Conservation (phyloP, 177 flowering plant genomes). For the Vitis hybrid region DNA sequence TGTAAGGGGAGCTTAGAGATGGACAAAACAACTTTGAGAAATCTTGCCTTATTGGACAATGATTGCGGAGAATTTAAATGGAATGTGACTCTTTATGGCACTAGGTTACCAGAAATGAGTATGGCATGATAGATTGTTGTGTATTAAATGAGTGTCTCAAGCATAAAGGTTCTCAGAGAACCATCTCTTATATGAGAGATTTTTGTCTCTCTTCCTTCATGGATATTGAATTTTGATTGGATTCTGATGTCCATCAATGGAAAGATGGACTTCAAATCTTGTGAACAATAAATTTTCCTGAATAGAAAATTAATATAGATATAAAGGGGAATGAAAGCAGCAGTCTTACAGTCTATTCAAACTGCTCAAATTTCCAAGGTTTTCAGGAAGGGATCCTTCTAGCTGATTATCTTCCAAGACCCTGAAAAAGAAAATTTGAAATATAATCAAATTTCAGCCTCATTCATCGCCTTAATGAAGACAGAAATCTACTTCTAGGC, state of each 20-base stretch:
- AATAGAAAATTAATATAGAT: neutral
- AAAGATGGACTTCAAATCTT: neutral
- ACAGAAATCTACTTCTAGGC: slow-evolving; percentile 16
- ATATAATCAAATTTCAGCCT: neutral
- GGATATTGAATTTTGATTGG: no score
- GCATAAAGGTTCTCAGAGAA: no score
- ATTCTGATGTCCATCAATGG: neutral
- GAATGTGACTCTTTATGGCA: no score
- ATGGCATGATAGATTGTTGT: no score
- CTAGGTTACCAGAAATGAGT: no score
- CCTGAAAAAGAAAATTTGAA: slow-evolving; percentile 32
- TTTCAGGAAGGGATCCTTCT: slow-evolving; percentile 56
- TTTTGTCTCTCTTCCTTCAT: no score
- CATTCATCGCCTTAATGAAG: neutral
- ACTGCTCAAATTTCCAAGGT: slow-evolving; percentile 52
- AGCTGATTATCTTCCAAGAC: slow-evolving; percentile 59
- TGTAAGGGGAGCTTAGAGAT: no score
- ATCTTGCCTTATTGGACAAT: no score
- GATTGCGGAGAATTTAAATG: no score
- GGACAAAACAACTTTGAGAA: no score
- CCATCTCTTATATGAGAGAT: no score
- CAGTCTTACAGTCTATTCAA: slow-evolving; percentile 63
- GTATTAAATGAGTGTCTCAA: no score
- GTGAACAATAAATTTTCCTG: slow-evolving; percentile 1
- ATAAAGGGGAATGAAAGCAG: neutral